These are phyloP conservation scores for Monosporascus sp. DNA, from an alignment of 2,329 filamentous ascomycete genomes.

Conservation along the genomic window DNA sequence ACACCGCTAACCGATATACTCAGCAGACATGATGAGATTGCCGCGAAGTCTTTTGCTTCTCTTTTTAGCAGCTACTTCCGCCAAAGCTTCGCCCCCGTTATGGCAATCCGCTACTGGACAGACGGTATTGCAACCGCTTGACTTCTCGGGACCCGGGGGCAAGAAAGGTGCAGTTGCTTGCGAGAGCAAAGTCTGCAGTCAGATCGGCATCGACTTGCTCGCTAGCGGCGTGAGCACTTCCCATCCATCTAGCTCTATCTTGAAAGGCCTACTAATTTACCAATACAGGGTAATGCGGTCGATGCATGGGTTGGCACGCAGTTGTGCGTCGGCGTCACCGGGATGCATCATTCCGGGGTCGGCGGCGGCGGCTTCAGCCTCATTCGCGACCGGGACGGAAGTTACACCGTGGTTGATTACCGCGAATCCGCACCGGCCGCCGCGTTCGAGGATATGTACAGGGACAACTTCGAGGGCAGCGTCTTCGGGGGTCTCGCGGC, in stretches of 20 bases:
- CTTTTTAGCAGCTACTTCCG: constrained; percentile 7
- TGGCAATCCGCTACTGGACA: constrained; percentile 13
- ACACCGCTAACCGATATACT: background rate
- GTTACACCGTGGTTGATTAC: constrained; percentile 84
- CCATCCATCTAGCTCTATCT: background rate
- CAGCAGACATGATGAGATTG: background rate
- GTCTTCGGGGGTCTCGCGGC: constrained; percentile 68
- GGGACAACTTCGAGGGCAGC: constrained; percentile 61
- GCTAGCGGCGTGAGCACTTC: constrained; percentile 20
- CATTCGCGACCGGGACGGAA: constrained; percentile 63
- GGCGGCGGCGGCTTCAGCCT: constrained; percentile 90
- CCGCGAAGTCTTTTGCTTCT: constrained; percentile 10
- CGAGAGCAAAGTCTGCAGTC: constrained; percentile 27
- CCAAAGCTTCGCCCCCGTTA: constrained; percentile 9
- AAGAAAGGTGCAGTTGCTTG: constrained; percentile 24
- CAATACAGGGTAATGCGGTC: constrained; percentile 61
- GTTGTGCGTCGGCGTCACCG: constrained; percentile 70
- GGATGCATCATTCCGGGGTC: constrained; percentile 76
- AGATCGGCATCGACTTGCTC: constrained; percentile 28
- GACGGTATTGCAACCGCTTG: constrained; percentile 10
- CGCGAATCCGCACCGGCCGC: constrained; percentile 81
- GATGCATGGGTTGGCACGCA: constrained; percentile 71
- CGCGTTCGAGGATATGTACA: constrained; percentile 80
- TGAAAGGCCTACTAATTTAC: background rate
- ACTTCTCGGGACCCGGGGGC: constrained; percentile 5